Evolutionary conservation across 345 rosid species (phyloP).

Genomic region (Noccaea caerulescens): DNA sequence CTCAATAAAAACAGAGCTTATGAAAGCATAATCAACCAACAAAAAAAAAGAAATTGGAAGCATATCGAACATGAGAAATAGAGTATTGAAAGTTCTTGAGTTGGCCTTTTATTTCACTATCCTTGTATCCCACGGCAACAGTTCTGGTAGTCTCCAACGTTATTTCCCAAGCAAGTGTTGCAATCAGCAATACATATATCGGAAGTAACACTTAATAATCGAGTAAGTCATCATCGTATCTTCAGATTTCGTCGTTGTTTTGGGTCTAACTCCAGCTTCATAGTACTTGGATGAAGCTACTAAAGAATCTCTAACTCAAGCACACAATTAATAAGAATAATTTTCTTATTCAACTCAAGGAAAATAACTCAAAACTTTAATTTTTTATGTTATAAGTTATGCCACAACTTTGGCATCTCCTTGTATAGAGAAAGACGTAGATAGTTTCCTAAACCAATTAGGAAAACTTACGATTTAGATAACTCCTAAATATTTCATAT

Average conservation of each 20-base stretch:
- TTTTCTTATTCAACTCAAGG: no score
- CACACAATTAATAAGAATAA: no score
- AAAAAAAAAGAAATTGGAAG: neutral
- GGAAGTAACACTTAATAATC: constrained; percentile 42
- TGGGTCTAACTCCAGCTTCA: constrained; percentile 23
- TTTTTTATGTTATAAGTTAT: no score
- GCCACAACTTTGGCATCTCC: no score
- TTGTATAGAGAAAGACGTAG: no score
- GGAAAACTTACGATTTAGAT: no score
- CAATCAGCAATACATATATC: constrained; percentile 40
- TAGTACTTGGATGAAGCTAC: constrained; percentile 37
- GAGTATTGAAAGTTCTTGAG: constrained; percentile 2
- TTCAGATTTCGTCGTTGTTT: neutral
- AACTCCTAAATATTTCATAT: no score
- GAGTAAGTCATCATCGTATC: constrained; percentile 23
- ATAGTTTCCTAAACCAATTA: no score
- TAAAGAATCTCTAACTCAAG: no score
- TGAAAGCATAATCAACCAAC: neutral
- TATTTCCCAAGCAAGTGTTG: constrained; percentile 25
- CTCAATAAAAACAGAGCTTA: neutral
- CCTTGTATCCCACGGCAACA: constrained; percentile 44
- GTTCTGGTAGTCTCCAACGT: constrained; percentile 9
- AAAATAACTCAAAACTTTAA: no score
- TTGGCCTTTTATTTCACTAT: neutral
- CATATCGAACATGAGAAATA: neutral